Conservation (phyloP, 352 stramenopile genomes). For the Phytopythium litorale region DNA sequence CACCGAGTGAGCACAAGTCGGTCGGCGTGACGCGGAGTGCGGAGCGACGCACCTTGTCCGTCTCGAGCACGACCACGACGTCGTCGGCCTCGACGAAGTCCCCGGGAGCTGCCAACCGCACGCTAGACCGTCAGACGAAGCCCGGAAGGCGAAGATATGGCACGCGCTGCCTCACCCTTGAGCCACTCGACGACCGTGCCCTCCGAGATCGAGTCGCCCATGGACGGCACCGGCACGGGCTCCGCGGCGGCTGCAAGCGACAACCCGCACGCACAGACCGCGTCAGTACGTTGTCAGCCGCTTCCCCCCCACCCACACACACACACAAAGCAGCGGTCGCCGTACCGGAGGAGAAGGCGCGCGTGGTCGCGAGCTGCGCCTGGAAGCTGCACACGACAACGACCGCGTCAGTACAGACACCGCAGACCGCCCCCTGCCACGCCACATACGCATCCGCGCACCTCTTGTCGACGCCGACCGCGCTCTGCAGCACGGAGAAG, state of each 20-base stretch:
- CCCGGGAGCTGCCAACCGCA: conserved; percentile 54
- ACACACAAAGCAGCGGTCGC: background rate
- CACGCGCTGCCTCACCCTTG: conserved; percentile 47
- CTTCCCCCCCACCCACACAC: too few species aligned
- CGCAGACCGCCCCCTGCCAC: background rate
- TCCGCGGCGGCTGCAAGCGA: conserved; percentile 28
- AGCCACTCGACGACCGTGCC: conserved; percentile 97
- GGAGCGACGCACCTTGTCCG: conserved; percentile 91
- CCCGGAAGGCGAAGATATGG: too few species aligned
- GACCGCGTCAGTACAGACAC: background rate
- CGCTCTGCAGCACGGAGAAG: conserved; percentile 27
- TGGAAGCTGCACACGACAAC: conserved; percentile 14
- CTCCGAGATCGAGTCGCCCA: conserved; percentile 97
- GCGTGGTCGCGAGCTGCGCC: conserved; percentile 19
- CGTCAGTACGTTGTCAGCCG: background rate
- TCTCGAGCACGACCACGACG: conserved; percentile 97
- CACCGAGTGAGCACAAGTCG: background rate
- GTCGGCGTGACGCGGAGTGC: background rate
- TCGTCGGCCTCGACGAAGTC: conserved; percentile 95
- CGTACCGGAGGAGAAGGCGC: conserved; percentile 51
- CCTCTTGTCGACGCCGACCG: conserved; percentile 18
- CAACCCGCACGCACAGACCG: background rate
- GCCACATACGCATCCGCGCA: conserved; percentile 5
- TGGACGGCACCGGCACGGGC: conserved; percentile 78
- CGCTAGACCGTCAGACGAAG: too few species aligned